Evolutionary conservation across 352 stramenopile genomes (phyloP).

Genomic region (Pythium brachiatum): DNA sequence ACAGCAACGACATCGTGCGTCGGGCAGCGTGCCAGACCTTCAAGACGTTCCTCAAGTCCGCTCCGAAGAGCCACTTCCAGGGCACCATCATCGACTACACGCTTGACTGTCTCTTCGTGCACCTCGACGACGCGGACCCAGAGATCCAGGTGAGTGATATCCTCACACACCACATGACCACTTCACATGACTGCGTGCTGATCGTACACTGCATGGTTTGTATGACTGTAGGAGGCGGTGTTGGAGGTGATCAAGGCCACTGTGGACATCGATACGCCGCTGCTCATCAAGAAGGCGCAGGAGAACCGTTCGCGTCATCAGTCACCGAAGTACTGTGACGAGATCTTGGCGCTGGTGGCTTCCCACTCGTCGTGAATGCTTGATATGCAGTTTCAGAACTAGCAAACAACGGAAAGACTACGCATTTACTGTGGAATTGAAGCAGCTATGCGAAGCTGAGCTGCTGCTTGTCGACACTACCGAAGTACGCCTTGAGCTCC

Average conservation of each 20-base stretch:
- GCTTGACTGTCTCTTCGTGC: slow-evolving; percentile 89
- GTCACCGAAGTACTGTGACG: slow-evolving; percentile 67
- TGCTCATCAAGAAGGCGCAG: slow-evolving; percentile 68
- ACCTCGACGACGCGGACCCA: slow-evolving; percentile 87
- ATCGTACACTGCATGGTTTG: too few species aligned
- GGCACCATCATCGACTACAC: slow-evolving; percentile 91
- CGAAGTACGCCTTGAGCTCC: slow-evolving; percentile 63
- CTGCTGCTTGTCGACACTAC: slow-evolving; percentile 50
- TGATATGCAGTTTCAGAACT: not conserved
- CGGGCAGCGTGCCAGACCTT: slow-evolving; percentile 87
- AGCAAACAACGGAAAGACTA: not conserved
- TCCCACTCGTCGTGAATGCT: slow-evolving; percentile 16
- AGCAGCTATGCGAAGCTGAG: slow-evolving; percentile 39
- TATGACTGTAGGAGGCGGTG: slow-evolving; percentile 47
- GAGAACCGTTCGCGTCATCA: slow-evolving; percentile 76
- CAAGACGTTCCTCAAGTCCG: slow-evolving; percentile 79
- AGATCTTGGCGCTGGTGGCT: slow-evolving; percentile 49
- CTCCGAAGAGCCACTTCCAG: slow-evolving; percentile 80
- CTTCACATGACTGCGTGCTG: too few species aligned
- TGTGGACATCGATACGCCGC: slow-evolving; percentile 47
- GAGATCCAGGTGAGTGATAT: slow-evolving; percentile 68
- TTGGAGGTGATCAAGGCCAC: slow-evolving; percentile 70
- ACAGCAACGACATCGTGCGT: slow-evolving; percentile 90
- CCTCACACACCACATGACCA: not conserved
- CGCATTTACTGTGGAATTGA: not conserved